phyloP scores from a whole-genome alignment of 768 basidiomycete species.

The Boletus vinaceobasis region DNA sequence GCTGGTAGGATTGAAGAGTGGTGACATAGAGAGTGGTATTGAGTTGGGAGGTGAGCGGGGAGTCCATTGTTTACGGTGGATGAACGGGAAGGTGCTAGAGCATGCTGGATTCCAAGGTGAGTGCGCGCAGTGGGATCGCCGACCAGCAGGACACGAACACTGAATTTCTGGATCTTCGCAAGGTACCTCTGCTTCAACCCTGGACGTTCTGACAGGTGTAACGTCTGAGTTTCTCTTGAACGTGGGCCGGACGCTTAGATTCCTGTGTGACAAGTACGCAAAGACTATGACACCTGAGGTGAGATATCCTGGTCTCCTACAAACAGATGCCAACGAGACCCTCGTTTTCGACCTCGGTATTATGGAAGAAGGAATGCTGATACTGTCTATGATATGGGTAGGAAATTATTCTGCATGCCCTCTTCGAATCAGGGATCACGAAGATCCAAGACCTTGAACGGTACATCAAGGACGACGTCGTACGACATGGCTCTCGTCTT shows the following conservation, averaged over 20 bases:
- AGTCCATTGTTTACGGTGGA: slow-evolving; percentile 66
- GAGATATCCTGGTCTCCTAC: slow-evolving; percentile 16
- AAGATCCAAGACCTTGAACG: slow-evolving; percentile 76
- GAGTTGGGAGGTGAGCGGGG: slow-evolving; percentile 64
- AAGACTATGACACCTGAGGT: slow-evolving; percentile 85
- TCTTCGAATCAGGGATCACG: slow-evolving; percentile 86
- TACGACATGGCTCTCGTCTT: slow-evolving; percentile 75
- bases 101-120: slow-evolving; percentile 91
- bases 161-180: slow-evolving; percentile 5
- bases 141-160: background rate
- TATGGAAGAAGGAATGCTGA: slow-evolving; percentile 4
- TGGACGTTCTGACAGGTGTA: slow-evolving; percentile 76
- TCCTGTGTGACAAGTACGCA: slow-evolving; percentile 76
- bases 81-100: slow-evolving; percentile 74
- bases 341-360: background rate
- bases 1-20: slow-evolving; percentile 18
- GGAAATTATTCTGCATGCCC: slow-evolving; percentile 91
- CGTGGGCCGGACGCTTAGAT: slow-evolving; percentile 82
- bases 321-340: background rate
- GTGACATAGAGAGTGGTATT: slow-evolving; percentile 25
- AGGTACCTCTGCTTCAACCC: slow-evolving; percentile 73
- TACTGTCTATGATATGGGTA: slow-evolving; percentile 29
- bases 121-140: slow-evolving; percentile 20
- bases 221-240: slow-evolving; percentile 80
- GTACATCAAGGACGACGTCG: slow-evolving; percentile 86